Conservation (phyloP, 495 filamentous ascomycete species). For the Talaromyces proteolyticus region DNA sequence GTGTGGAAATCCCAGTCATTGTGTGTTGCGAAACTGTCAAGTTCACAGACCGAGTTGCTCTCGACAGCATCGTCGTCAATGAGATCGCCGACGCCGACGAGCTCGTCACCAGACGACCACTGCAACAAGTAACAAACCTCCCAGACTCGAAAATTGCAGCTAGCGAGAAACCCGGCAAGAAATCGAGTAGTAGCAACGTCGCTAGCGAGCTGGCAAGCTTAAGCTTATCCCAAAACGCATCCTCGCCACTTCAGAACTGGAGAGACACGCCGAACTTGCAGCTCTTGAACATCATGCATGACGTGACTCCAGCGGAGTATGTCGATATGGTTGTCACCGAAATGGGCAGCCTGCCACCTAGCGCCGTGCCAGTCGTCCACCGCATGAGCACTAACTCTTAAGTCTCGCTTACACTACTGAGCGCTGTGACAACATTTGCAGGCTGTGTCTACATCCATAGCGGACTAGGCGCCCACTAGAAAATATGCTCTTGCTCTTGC, state of each 20-base stretch:
- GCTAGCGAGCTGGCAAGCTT: conserved; percentile 18
- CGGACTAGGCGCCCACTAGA: too few species aligned
- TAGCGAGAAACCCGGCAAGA: conserved; percentile 21
- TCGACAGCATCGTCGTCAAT: conserved; percentile 89
- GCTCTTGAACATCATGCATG: conserved; percentile 81
- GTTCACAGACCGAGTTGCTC: conserved; percentile 83
- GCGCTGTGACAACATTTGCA: too few species aligned
- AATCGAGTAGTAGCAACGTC: conserved; percentile 13
- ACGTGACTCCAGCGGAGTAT: conserved; percentile 87
- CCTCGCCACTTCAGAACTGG: conserved; percentile 50
- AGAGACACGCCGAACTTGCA: conserved; percentile 57
- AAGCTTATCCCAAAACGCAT: conserved; percentile 6
- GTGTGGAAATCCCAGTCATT: conserved; percentile 66
- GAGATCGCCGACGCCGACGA: conserved; percentile 75
- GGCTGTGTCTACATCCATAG: too few species aligned
- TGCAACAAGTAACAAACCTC: conserved; percentile 32
- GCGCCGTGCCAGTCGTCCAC: conserved; percentile 59
- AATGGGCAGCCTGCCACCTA: conserved; percentile 80
- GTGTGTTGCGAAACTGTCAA: conserved; percentile 95
- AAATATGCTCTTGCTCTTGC: too few species aligned
- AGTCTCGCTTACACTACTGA: too few species aligned
- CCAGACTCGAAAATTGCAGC: conserved; percentile 21
- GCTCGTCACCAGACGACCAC: conserved; percentile 32
- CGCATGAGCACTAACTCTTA: conserved; percentile 42
- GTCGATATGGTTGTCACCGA: conserved; percentile 89